Evolutionary conservation across 192 early-diverging fungal species (phyloP), one percentile per base, ranked within the genome.

Genomic region (Backusella tuberculispora): DNA sequence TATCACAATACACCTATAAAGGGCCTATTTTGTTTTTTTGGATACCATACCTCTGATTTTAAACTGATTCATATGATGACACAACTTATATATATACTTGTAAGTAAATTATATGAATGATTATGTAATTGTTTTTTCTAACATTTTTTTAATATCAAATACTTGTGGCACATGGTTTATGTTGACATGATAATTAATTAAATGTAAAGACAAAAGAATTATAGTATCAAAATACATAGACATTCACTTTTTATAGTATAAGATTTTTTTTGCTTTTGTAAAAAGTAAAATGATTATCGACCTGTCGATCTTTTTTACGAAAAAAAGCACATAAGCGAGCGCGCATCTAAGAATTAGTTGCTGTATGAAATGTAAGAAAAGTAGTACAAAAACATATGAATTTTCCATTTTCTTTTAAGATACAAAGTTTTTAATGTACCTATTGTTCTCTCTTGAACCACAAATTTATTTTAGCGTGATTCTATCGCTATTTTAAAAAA

Each of bases 381-480:
- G 53, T 60, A 26, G 21, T 24, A 60, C 53, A 60, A 60, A 60
- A 26, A 26, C 24, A 60, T 24, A 60, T 60, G 53, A 60, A 46
- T 26, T 60, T 60, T 60, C 53, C 21, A 60, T 60, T 24, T 60
- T 60, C 10, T 60, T 60, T 60, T 26, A 60, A 60, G 53, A 5
- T 60, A 24, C 3, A 24, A 60, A 21, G 50, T 60, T 60, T 60
- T 60, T 60, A 60, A 60, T 60, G 21, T 60, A n/a, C 53, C 21
- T 60, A 60, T 60, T 60, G 53, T 60, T 60, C 53, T 24, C 21
- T 26, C 24, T 60, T 60, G 53, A 17, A 60, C 10, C 53, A 60
- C 53, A 26, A 60, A 60, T 60, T 60, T 60, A 60, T 60, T 60
- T 60, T 60, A 60, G 53, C 21, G 53, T 60, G 17, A 12, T 60